A percentile compares a stretch with the other conserved stretches of the same genome.
phyloP scores from a whole-genome alignment of 2,329 filamentous ascomycete species.

The Cladosporium sp. region DNA sequence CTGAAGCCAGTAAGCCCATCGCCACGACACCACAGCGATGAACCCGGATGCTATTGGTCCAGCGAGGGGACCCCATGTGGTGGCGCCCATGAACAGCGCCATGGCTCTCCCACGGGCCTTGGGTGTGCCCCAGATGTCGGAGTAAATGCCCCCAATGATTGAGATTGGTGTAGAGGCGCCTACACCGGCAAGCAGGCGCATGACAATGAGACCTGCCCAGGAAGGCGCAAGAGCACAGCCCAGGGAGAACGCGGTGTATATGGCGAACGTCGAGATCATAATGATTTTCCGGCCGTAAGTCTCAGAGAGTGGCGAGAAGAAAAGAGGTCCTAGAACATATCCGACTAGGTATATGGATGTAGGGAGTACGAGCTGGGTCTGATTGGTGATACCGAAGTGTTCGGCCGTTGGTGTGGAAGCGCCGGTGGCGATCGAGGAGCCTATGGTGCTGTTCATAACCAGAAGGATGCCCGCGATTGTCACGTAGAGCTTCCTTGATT shows the following conservation, averaged over 20 bases:
- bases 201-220: conserved; percentile 47
- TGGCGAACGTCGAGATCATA: conserved; percentile 54
- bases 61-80: conserved; percentile 66
- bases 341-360: conserved; percentile 55
- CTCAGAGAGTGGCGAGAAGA: conserved; percentile 50
- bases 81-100: conserved; percentile 66
- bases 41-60: conserved; percentile 68
- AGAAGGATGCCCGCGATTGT: conserved; percentile 58
- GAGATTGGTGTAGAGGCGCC: conserved; percentile 55
- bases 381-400: conserved; percentile 58
- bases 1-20: conserved; percentile 71
- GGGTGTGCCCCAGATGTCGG: conserved; percentile 65
- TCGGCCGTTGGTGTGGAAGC: conserved; percentile 56
- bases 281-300: conserved; percentile 49
- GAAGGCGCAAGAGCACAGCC: conserved; percentile 48
- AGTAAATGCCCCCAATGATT: conserved; percentile 63
- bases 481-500: conserved; percentile 56
- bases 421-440: conserved; percentile 65
- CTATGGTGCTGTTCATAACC: conserved; percentile 70
- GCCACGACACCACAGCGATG: conserved; percentile 64
- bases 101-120: conserved; percentile 61
- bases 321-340: conserved; percentile 48
- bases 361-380: conserved; percentile 48
- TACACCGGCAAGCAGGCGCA: conserved; percentile 48
- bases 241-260: conserved; percentile 50